A percentile compares a stretch with the other conserved stretches of the same genome.
These are phyloP conservation scores for Nannochloris sp. DNA, from an alignment of 139 green algal species.

Conservation along the genomic window DNA sequence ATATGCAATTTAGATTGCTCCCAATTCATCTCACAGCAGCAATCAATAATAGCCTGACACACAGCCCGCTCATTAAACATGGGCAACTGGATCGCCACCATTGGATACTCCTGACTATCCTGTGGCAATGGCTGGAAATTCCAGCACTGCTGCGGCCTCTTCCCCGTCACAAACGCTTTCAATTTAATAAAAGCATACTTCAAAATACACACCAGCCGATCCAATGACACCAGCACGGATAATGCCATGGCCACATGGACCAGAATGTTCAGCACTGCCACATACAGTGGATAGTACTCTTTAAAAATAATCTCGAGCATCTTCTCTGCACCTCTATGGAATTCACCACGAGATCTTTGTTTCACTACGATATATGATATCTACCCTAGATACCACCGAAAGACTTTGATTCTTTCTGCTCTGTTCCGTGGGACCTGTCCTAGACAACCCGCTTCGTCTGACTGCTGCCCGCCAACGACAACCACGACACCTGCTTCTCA, in stretches of 20 bases:
- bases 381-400: no score
- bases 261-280: slow-evolving; percentile 26
- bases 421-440: no score
- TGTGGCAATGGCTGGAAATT: slow-evolving; percentile 26
- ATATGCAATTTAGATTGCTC: slow-evolving; percentile 53
- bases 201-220: slow-evolving; percentile 36
- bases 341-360: no score
- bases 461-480: no score
- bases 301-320: no score
- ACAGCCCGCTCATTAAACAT: slow-evolving; percentile 90
- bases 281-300: slow-evolving; percentile 29
- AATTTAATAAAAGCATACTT: slow-evolving; percentile 26
- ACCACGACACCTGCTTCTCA: no score
- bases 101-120: slow-evolving; percentile 13
- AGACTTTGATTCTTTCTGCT: no score
- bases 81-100: slow-evolving; percentile 84
- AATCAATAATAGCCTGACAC: slow-evolving; percentile 75
- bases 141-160: slow-evolving; percentile 34
- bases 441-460: no score
- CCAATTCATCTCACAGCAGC: slow-evolving; percentile 66
- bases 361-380: no score
- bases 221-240: slow-evolving; percentile 33
- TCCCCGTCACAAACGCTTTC: slow-evolving; percentile 21
- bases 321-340: no score
- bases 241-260: slow-evolving; percentile 32